Evolutionary conservation across 1,284 basidiomycete genomes (phyloP), one percentile per base, ranked within the genome.

Genomic region (Cutaneotrichosporon sp.): DNA sequence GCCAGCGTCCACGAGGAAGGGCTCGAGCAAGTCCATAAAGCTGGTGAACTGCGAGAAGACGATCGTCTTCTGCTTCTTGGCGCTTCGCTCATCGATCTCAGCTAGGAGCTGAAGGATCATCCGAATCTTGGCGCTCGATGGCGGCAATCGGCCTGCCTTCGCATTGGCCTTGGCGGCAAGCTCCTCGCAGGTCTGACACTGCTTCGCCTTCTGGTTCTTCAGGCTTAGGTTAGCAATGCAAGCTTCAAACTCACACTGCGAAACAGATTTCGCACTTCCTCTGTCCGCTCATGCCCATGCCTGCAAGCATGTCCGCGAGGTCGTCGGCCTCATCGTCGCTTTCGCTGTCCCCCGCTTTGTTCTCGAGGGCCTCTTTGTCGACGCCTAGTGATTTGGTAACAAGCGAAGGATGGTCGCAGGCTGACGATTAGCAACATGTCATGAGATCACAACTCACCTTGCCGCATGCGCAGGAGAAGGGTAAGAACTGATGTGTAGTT

Each of bases 401-500:
- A 11, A 97, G 84, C 0, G 86, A 84, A 0, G 93, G 92, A 73
- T 97, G 94, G 70, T 92, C 89, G 76, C 93, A 96, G 0, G 93
- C 92, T 94, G 65, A 4, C 4, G 18, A 18, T 49, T 14, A 56
- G 21, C 13, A 9, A 9, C 14, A 30, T 4, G 11, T 11, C 8
- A 14, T 10, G 3, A 26, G 46, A 8, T 26, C 36, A 6, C 30
- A 40, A 70, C 83, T 52, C 60, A 91, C 92, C 91, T 86, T 97
- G 95, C 26, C 95, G 86, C 32, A 97, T 83, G 36, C 95, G 85
- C 58, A 97, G 84, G 62, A 97, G 84, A 66, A 97, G 81, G 4
- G 92, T 85, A 70, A 98, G 83, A 6, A 94, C 88, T n/a, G 87
- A 87, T 0, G 92, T 95, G 76, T 95, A 94, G 62, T 87, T 89